These are phyloP conservation scores for Calvatia gigantea DNA, from an alignment of 768 basidiomycete species.

Conservation along the genomic window DNA sequence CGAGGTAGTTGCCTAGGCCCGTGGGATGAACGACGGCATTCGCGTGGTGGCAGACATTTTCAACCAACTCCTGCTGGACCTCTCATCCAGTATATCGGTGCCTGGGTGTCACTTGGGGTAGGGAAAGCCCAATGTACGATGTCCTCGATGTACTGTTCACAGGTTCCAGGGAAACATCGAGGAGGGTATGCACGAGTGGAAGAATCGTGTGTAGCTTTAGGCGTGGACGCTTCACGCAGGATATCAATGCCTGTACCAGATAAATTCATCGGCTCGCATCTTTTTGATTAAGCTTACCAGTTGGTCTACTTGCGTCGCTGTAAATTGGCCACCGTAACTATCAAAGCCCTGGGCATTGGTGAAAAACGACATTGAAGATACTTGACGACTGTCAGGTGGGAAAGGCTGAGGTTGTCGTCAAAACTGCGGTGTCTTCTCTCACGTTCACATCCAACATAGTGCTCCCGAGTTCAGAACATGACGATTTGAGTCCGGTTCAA, in stretches of 20 bases:
- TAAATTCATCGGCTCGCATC: neutral
- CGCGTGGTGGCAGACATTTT: neutral
- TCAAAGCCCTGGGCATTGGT: too few species aligned
- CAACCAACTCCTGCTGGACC: neutral
- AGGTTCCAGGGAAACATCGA: constrained; percentile 10
- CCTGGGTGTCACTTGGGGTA: neutral
- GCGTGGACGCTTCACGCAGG: neutral
- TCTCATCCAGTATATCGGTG: neutral
- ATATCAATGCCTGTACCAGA: neutral
- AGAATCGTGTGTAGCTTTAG: neutral
- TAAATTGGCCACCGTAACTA: too few species aligned
- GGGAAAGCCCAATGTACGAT: constrained; percentile 1
- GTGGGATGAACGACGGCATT: neutral
- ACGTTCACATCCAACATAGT: too few species aligned
- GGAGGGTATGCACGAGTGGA: neutral
- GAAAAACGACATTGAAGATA: too few species aligned
- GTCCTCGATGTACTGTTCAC: constrained; percentile 6
- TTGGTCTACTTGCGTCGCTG: neutral
- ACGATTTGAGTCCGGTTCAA: too few species aligned
- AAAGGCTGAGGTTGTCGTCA: too few species aligned
- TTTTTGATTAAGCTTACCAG: neutral
- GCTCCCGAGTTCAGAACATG: too few species aligned
- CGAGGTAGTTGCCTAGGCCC: neutral
- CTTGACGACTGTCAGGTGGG: too few species aligned
- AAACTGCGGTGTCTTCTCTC: too few species aligned